phyloP scores from a whole-genome alignment of 164 flowering plant species.

The Nymphaea colorata region DNA sequence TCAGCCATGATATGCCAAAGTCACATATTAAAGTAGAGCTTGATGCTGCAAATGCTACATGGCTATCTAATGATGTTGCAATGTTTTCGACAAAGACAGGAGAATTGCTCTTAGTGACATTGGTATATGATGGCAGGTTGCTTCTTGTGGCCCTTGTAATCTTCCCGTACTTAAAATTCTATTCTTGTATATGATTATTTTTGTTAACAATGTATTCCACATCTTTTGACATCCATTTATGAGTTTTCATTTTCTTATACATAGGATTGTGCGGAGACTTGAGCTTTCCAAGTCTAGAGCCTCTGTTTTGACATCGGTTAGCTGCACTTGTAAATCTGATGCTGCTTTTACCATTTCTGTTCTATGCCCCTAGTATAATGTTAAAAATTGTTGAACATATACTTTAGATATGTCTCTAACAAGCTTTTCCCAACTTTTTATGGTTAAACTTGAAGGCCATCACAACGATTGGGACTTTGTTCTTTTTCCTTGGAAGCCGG shows the following conservation, averaged over 20 bases:
- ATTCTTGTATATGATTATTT: not conserved
- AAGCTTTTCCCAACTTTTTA: too few species aligned
- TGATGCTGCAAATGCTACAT: slow-evolving; percentile 88
- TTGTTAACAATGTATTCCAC: not conserved
- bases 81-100: slow-evolving; percentile 92
- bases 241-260: slow-evolving; percentile 1
- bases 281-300: slow-evolving; percentile 92
- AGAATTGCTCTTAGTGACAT: slow-evolving; percentile 68
- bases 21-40: slow-evolving; percentile 81
- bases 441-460: slow-evolving; percentile 37
- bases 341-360: slow-evolving; percentile 1
- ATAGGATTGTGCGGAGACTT: slow-evolving; percentile 86
- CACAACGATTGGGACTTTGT: slow-evolving; percentile 65
- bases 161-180: not conserved
- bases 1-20: slow-evolving; percentile 84
- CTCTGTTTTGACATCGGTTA: slow-evolving; percentile 88
- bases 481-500: slow-evolving; percentile 92
- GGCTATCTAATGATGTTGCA: slow-evolving; percentile 78
- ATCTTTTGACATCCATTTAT: not conserved
- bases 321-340: slow-evolving; percentile 13
- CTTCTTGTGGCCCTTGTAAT: slow-evolving; percentile 3
- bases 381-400: not conserved
- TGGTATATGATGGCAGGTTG: slow-evolving; percentile 92
- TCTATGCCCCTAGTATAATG: not conserved
- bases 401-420: not conserved